These are phyloP conservation scores for Lophiotrema nucula DNA, from an alignment of 495 filamentous ascomycete genomes.

Conservation along the genomic window DNA sequence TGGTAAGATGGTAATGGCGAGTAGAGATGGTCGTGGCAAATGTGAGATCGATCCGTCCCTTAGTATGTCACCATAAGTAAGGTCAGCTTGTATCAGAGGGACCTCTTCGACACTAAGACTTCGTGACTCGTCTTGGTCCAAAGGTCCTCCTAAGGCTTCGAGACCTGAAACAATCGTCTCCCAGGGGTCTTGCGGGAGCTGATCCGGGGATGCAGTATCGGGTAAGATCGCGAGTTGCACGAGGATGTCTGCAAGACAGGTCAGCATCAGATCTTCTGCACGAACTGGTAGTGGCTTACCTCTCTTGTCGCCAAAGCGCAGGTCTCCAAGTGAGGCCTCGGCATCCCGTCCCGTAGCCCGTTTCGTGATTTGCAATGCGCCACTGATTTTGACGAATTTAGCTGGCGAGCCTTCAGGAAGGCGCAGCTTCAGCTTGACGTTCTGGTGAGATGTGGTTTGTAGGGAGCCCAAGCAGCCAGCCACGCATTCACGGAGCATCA, in stretches of 20 bases:
- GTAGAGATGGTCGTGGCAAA: slow-evolving; percentile 79
- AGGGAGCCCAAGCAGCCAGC: slow-evolving; percentile 93
- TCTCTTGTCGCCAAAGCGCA: slow-evolving; percentile 95
- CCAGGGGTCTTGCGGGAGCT: slow-evolving; percentile 90
- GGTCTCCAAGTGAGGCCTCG: slow-evolving; percentile 87
- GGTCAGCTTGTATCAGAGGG: slow-evolving; percentile 91
- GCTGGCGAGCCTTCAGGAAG: slow-evolving; percentile 95
- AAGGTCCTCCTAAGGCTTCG: slow-evolving; percentile 88
- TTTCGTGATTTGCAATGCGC: slow-evolving; percentile 94
- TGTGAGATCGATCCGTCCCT: slow-evolving; percentile 87
- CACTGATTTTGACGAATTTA: slow-evolving; percentile 98
- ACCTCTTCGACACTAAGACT: slow-evolving; percentile 89
- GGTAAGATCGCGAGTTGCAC: slow-evolving; percentile 93
- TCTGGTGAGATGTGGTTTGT: slow-evolving; percentile 97
- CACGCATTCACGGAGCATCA: slow-evolving; percentile 98
- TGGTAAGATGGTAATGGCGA: slow-evolving; percentile 99
- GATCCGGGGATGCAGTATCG: slow-evolving; percentile 81
- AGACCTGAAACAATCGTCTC: slow-evolving; percentile 94
- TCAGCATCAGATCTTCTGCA: slow-evolving; percentile 9
- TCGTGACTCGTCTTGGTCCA: slow-evolving; percentile 83
- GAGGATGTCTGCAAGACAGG: slow-evolving; percentile 65
- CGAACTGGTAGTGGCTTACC: slow-evolving; percentile 41
- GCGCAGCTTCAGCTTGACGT: slow-evolving; percentile 92
- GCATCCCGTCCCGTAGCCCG: slow-evolving; percentile 95
- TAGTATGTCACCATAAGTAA: slow-evolving; percentile 91